Base-by-base conservation (phyloP, 75 land plant species). In the Azolla pinnata region DNA sequence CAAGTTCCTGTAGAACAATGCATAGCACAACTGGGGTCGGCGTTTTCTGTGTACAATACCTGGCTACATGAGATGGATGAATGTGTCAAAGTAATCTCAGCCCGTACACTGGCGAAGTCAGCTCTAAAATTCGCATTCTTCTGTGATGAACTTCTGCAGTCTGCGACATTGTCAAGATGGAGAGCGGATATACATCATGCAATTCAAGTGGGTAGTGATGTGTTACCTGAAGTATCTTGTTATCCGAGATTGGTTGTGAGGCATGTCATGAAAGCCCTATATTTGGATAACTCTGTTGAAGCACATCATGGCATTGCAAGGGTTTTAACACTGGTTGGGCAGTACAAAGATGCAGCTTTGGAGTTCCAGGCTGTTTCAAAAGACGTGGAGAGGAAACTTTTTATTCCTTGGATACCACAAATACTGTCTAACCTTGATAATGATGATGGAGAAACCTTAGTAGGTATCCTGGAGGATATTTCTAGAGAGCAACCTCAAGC, bases 241-340 rank as follows among this genome's bases (percentile, higher is more conserved):
- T 74, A 66, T 18, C 79, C 77, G 9, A 33, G 33, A 33, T 44
- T 73, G 27, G 45, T 77, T 44, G 71, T 77, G 30, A 61, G 59
- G 51, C 63, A 77, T 57, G 60, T 77, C 35, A 54, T 77, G 62
- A 57, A 66, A 54, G 62, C 79, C 31, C 34, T 77, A 32, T 48
- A 40, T 32, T 31, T 73, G 32, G 63, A 77, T 49, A 56, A 42
- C 50, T 66, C 79, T 12, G 45, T 73, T 23, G 30, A 42, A 48
- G 58, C 77, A 31, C 77, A 77, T 34, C 77, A 73, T 73, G 71
- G 70, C 28, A 62, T 77, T 44, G 76, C 79, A 45, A 72, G 79
- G 38, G 55, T 77, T 28, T 57, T 77, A 19, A 67, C 79, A 21
- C 24, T 77, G 29, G 50, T 67, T 8, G 77, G 72, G 16, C 65